A percentile compares a stretch with the other conserved stretches of the same genome.
Conservation (phyloP, 2,329 filamentous ascomycete genomes). For the Teratosphaeria zuluensis region DNA sequence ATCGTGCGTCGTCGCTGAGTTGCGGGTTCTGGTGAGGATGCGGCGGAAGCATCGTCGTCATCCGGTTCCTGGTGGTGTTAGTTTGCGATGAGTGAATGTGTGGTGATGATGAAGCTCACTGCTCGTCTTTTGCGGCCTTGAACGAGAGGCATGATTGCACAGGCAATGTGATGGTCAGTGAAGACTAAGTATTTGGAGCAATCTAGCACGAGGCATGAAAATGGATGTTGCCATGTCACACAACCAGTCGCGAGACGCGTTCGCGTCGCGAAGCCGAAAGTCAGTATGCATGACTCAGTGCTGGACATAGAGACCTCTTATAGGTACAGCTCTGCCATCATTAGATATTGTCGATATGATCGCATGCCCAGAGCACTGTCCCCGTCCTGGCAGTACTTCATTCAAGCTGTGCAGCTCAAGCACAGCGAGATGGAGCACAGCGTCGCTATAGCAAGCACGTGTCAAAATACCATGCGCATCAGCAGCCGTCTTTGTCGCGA, state of each 20-base stretch:
- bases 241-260: not conserved
- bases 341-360: too few species aligned
- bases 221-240: not conserved
- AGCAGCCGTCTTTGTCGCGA: not conserved
- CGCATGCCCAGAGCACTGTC: too few species aligned
- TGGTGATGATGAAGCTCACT: not conserved
- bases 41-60: not conserved
- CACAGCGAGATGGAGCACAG: not conserved
- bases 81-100: not conserved
- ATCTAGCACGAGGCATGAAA: too few species aligned
- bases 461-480: not conserved
- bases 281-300: not conserved
- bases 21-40: conserved; percentile 43
- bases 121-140: not conserved
- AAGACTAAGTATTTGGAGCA: not conserved
- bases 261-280: not conserved
- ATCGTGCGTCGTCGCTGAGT: conserved; percentile 39
- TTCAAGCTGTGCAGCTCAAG: not conserved
- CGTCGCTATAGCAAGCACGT: not conserved
- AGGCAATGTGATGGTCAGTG: not conserved
- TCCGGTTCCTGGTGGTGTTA: not conserved
- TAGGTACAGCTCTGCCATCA: too few species aligned
- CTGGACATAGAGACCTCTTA: not conserved
- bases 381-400: not conserved
- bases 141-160: not conserved